These are phyloP conservation scores for Mayamaea pseudoterrestris DNA, from an alignment of 108 stramenopile species.

Conservation along the genomic window DNA sequence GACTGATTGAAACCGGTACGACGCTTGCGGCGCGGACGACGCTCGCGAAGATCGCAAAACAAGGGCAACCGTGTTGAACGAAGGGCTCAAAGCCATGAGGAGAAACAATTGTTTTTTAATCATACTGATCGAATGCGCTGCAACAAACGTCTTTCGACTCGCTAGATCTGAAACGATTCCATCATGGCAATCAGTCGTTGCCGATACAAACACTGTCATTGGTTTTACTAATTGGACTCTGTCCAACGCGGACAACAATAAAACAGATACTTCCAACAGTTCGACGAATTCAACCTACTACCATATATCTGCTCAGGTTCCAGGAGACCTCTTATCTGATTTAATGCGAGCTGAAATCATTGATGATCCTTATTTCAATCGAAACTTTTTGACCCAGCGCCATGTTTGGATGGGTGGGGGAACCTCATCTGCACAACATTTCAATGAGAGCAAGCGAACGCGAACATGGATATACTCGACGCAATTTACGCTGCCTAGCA, in stretches of 20 bases:
- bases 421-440: background rate
- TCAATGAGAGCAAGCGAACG: background rate
- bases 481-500: constrained; percentile 6
- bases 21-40: too few relatives aligned
- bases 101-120: too few relatives aligned
- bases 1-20: too few relatives aligned
- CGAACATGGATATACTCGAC: constrained; percentile 26
- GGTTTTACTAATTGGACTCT: background rate
- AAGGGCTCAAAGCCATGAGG: too few relatives aligned
- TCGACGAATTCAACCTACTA: background rate
- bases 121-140: too few relatives aligned
- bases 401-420: constrained; percentile 20
- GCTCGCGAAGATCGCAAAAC: too few relatives aligned
- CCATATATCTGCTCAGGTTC: constrained; percentile 14
- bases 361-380: constrained; percentile 25
- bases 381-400: constrained; percentile 24
- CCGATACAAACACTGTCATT: constrained; percentile 3
- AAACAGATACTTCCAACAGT: too few relatives aligned
- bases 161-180: too few relatives aligned
- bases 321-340: constrained; percentile 31
- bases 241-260: background rate
- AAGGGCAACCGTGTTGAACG: too few relatives aligned
- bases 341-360: constrained; percentile 15
- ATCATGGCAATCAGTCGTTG: constrained; percentile 9
- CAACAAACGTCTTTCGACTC: too few relatives aligned